These are phyloP conservation scores for Graphilbum fragrans DNA, from an alignment of 2,329 filamentous ascomycete genomes.

Conservation along the genomic window DNA sequence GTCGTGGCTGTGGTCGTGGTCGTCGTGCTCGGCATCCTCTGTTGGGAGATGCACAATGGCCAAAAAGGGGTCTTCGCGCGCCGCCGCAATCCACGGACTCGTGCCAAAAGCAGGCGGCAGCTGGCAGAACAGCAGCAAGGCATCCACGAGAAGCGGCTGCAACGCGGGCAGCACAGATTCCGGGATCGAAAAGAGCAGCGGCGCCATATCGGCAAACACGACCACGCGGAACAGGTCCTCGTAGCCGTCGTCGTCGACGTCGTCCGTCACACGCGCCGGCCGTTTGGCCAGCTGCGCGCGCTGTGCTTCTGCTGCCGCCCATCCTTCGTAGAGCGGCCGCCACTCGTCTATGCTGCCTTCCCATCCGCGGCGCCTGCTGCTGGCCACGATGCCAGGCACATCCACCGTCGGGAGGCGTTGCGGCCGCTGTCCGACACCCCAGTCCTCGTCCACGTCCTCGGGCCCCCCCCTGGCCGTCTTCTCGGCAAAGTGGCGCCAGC, in stretches of 20 bases:
- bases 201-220: constrained; percentile 63
- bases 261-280: constrained; percentile 65
- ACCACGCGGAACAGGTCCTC: constrained; percentile 77
- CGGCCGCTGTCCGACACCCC: neutral
- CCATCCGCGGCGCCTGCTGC: constrained; percentile 4
- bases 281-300: constrained; percentile 34
- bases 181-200: constrained; percentile 45
- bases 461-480: constrained; percentile 12
- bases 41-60: constrained; percentile 2
- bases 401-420: constrained; percentile 5
- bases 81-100: constrained; percentile 15
- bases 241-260: constrained; percentile 58
- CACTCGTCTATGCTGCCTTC: constrained; percentile 4
- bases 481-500: constrained; percentile 48
- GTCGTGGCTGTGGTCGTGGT: constrained; percentile 12
- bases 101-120: constrained; percentile 38
- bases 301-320: constrained; percentile 42
- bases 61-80: constrained; percentile 42
- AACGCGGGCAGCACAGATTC: constrained; percentile 19
- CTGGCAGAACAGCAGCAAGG: constrained; percentile 57
- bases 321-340: constrained; percentile 28
- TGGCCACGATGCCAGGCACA: constrained; percentile 7
- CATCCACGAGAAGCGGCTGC: constrained; percentile 45
- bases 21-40: constrained; percentile 15
- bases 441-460: constrained; percentile 15